Base-by-base conservation (phyloP, 305 asterid genomes). In the Solanum aculeatissimum region DNA sequence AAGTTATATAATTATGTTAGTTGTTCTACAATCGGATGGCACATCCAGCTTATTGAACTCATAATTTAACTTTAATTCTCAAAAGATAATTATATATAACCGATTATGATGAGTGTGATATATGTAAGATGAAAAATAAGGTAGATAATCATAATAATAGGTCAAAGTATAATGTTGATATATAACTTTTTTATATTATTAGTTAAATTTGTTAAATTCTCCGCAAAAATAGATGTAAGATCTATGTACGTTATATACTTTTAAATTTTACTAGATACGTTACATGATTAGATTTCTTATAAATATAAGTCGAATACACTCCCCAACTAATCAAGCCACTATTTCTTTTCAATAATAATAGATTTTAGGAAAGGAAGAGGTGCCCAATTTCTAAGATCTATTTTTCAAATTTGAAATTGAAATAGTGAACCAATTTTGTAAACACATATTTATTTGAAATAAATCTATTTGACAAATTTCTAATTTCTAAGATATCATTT, bases 291-390 rank as follows among this genome's bases (percentile, higher is more conserved):
- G 63, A 55, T 27, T 55, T 55, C 5, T 55, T 6, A 2, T 19
- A n/a, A 55, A 49, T 0, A 47, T 27, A 63, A 63, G 1, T 13
- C 38, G 0, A 62, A 25, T 0, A 23, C 15, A 6, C 0, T 0
- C 0, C 13, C 2, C 2, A 63, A 63, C 70, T 63, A 63, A 63
- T 63, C 7, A 18, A 7, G 0, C 70, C 38, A 13, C n/a, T 62
- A 62, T 62, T 62, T 62, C 10, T 62, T 13, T 25, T 62, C 19
- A 6, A 1, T 13, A 25, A 62, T 13, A 62, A 62, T 11, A 25
- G 18, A 25, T 12, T 25, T 25, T 62, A 11, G 0, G 35, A 23
- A 60, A 60, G 35, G 0, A 62, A 25, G 27, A 0, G 19, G 9
- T 14, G 0, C 5, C 10, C 19, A 25, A 13, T 62, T 62, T 1